Evolutionary conservation across 1,139 yeast genomes (phyloP).

Genomic region (Yamadazyma kanchanaburiensis): DNA sequence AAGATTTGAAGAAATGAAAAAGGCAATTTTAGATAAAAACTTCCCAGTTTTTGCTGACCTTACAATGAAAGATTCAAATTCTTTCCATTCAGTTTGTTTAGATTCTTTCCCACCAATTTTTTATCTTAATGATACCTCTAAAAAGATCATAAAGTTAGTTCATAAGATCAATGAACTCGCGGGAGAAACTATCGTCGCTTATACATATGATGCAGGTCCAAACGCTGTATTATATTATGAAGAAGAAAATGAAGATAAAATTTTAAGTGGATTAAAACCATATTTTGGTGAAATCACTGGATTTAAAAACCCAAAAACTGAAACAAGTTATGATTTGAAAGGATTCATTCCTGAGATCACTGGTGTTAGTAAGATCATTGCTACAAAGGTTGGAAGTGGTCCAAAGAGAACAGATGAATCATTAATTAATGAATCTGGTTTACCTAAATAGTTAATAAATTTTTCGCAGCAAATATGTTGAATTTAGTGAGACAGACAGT

Average conservation of each 20-base stretch:
- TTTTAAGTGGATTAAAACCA: slow-evolving; percentile 51
- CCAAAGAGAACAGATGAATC: slow-evolving; percentile 59
- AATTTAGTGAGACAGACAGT: neutral
- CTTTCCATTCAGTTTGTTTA: slow-evolving; percentile 94
- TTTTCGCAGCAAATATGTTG: slow-evolving; percentile 4
- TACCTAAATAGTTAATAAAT: slow-evolving; percentile 19
- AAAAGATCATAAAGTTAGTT: slow-evolving; percentile 75
- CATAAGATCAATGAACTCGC: slow-evolving; percentile 70
- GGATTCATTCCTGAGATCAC: slow-evolving; percentile 36
- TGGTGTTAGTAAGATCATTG: slow-evolving; percentile 79
- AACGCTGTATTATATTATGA: slow-evolving; percentile 93
- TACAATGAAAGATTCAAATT: slow-evolving; percentile 95
- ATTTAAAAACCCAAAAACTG: slow-evolving; percentile 8
- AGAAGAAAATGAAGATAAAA: slow-evolving; percentile 62
- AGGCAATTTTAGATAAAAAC: slow-evolving; percentile 66
- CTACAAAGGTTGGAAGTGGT: slow-evolving; percentile 85
- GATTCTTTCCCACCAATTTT: slow-evolving; percentile 96
- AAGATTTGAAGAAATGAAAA: slow-evolving; percentile 79
- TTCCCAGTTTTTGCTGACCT: slow-evolving; percentile 79
- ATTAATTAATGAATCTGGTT: slow-evolving; percentile 47
- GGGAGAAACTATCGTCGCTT: slow-evolving; percentile 78
- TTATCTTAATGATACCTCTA: slow-evolving; percentile 93
- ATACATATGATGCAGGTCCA: slow-evolving; percentile 99
- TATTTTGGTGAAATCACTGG: slow-evolving; percentile 12
- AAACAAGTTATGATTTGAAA: slow-evolving; percentile 6